These are phyloP conservation scores for Exophiala lecanii-corni DNA, from an alignment of 2,329 filamentous ascomycete species.

Conservation along the genomic window DNA sequence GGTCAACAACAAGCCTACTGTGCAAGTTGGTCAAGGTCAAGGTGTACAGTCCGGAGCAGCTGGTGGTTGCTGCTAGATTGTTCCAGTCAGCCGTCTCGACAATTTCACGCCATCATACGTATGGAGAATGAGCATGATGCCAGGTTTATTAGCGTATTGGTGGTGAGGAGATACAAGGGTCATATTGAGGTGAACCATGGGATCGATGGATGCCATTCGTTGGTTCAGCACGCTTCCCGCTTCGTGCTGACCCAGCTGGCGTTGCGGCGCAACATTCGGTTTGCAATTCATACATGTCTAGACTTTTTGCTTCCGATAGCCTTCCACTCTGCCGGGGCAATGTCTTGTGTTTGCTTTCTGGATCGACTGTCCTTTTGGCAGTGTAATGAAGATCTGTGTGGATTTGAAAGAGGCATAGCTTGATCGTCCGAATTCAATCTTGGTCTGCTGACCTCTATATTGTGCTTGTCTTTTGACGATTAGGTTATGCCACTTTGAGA, in stretches of 20 bases:
- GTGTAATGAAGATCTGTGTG: slow-evolving; percentile 21
- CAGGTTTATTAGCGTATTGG: slow-evolving; percentile 7
- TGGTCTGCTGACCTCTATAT: background rate
- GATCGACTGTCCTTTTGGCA: slow-evolving; percentile 15
- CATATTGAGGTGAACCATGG: slow-evolving; percentile 5
- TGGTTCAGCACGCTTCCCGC: background rate
- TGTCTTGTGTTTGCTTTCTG: slow-evolving; percentile 14
- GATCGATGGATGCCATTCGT: slow-evolving; percentile 1
- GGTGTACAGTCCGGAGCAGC: slow-evolving; percentile 83
- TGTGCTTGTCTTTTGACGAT: background rate
- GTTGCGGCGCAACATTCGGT: slow-evolving; percentile 17
- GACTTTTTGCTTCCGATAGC: slow-evolving; percentile 22
- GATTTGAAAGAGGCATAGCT: slow-evolving; percentile 5
- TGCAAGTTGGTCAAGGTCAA: slow-evolving; percentile 91
- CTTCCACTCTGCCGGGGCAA: slow-evolving; percentile 12
- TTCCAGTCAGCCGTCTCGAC: background rate
- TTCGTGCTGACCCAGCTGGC: slow-evolving; percentile 11
- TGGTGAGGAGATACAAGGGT: slow-evolving; percentile 6
- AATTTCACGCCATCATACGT: slow-evolving; percentile 2
- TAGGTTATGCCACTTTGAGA: background rate
- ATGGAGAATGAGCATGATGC: slow-evolving; percentile 8
- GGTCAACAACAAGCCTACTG: slow-evolving; percentile 95
- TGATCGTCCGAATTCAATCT: background rate
- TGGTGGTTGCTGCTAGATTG: slow-evolving; percentile 78
- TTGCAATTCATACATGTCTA: slow-evolving; percentile 20